Percentiles rank a stretch among this genome's conserved stretches.
Evolutionary conservation across 495 filamentous ascomycete genomes (phyloP).

Genomic region (Aspergillus kassunensis): DNA sequence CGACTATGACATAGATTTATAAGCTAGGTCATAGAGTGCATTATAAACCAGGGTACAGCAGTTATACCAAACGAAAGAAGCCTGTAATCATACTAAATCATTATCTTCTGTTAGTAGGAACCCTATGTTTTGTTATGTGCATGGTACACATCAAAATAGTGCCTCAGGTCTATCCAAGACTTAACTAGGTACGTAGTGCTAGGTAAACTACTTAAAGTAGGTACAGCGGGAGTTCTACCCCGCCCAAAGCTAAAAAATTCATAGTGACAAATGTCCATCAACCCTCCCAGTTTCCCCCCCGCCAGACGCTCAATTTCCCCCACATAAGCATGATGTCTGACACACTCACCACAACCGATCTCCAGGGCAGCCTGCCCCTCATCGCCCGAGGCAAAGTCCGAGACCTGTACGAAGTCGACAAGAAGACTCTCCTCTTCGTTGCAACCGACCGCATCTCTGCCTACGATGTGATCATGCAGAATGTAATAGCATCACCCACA

Average conservation of each 20-base stretch:
- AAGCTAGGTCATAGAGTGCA: too few relatives aligned
- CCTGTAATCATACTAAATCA: too few relatives aligned
- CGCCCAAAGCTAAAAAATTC: not conserved
- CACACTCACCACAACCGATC: conserved; percentile 49
- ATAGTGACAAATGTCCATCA: not conserved
- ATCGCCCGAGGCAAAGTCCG: conserved; percentile 74
- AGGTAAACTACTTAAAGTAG: too few relatives aligned
- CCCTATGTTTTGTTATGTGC: too few relatives aligned
- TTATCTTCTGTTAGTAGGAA: too few relatives aligned
- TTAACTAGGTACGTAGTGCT: too few relatives aligned
- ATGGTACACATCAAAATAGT: too few relatives aligned
- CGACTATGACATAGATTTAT: too few relatives aligned
- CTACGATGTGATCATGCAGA: conserved; percentile 87
- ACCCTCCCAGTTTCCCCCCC: not conserved
- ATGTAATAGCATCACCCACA: conserved; percentile 44
- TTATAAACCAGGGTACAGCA: too few relatives aligned
- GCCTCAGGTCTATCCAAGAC: too few relatives aligned
- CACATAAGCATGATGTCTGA: conserved; percentile 43
- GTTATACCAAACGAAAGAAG: too few relatives aligned
- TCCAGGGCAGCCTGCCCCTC: conserved; percentile 51
- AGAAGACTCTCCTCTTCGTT: conserved; percentile 77
- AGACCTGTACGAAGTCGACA: conserved; percentile 73
- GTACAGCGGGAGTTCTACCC: not conserved
- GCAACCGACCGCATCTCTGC: conserved; percentile 91
- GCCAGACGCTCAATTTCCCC: not conserved